Percentiles rank a stretch among this genome's conserved stretches.
These are phyloP conservation scores for Wilcoxina mikolae DNA, from an alignment of 495 filamentous ascomycete genomes.

Conservation along the genomic window DNA sequence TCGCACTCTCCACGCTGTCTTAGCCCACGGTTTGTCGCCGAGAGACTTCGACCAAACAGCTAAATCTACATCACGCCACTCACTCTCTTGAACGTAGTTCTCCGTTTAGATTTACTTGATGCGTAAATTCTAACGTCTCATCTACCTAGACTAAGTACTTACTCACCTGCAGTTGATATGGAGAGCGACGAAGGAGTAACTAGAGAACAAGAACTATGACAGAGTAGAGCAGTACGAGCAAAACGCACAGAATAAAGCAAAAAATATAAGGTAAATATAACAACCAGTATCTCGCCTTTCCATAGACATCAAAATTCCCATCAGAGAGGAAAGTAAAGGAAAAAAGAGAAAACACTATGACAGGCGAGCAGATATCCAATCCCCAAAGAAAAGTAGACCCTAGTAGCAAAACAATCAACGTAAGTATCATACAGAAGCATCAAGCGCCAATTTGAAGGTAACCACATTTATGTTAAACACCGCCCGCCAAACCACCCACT, in stretches of 20 bases:
- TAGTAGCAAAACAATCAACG: not conserved
- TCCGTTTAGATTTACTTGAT: no score
- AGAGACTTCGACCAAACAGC: no score
- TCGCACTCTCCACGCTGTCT: no score
- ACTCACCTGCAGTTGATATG: no score
- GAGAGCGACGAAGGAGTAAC: no score
- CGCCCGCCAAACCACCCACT: not conserved
- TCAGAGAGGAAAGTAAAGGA: not conserved
- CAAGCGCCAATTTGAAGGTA: not conserved
- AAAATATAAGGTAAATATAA: not conserved
- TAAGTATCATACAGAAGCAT: constrained; percentile 1
- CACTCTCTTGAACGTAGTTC: no score
- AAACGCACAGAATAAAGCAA: not conserved
- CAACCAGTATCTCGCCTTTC: not conserved
- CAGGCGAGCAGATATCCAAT: not conserved
- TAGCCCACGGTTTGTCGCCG: no score
- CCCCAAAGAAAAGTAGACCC: constrained; percentile 1
- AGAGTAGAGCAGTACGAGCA: no score
- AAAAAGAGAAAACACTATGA: constrained; percentile 4
- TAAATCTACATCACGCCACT: no score
- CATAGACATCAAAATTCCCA: not conserved
- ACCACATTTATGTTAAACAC: not conserved
- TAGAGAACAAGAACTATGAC: no score
- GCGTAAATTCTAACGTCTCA: no score
- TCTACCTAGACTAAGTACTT: no score